Conservation (phyloP, 768 basidiomycete species). For the Goffeauzyma gilvescens region DNA sequence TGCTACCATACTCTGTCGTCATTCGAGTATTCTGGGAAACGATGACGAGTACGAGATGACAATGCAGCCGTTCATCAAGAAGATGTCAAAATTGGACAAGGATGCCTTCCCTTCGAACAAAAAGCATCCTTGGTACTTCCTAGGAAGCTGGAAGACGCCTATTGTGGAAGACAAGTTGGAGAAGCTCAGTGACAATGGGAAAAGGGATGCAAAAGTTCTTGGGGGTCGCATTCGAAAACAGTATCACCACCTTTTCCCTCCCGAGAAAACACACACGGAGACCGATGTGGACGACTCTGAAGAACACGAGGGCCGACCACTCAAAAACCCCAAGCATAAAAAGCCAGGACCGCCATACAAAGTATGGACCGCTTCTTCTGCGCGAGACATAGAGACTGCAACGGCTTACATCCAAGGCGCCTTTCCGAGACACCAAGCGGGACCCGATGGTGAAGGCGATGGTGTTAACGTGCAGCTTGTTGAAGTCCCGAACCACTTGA, state of each 20-base stretch:
- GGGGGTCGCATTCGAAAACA: conserved; percentile 27
- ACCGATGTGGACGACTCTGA: conserved; percentile 1
- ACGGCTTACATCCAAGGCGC: conserved; percentile 31
- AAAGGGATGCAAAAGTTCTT: conserved; percentile 28
- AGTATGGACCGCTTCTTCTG: conserved; percentile 32
- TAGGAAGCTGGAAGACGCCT: conserved; percentile 26
- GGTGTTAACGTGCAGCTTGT: conserved; percentile 30
- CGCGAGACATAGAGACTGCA: conserved; percentile 30
- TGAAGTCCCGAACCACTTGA: conserved; percentile 32
- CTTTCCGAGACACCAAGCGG: conserved; percentile 32
- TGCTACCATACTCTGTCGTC: conserved; percentile 31
- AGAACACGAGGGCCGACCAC: background rate
- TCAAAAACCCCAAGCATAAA: conserved; percentile 9
- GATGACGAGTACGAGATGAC: conserved; percentile 33
- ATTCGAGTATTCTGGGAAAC: conserved; percentile 32
- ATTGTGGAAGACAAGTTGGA: conserved; percentile 32
- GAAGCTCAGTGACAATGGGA: conserved; percentile 26
- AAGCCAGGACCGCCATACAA: conserved; percentile 6
- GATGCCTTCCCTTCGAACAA: conserved; percentile 5
- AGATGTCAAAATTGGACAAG: conserved; percentile 17
- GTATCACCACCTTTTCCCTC: conserved; percentile 21
- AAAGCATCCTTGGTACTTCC: conserved; percentile 23
- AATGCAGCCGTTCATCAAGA: conserved; percentile 32
- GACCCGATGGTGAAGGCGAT: conserved; percentile 32
- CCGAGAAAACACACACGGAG: conserved; percentile 9